Evolutionary conservation across 148 eudicot species (phyloP).

Genomic region (Rhododendron kiyosumense): DNA sequence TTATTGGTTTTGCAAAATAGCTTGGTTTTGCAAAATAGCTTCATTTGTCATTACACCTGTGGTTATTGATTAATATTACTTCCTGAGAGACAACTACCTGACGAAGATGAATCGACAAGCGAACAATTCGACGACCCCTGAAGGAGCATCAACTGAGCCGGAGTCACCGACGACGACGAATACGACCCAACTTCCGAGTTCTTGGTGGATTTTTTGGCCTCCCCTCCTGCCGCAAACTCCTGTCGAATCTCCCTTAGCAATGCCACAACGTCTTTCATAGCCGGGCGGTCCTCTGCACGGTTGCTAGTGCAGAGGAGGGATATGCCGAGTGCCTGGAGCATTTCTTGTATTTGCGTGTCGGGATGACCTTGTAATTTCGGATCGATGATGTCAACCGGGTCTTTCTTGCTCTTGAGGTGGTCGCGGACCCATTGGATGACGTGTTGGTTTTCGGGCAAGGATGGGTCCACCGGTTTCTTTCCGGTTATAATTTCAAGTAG

Average conservation of each 20-base stretch:
- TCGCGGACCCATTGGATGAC: conserved; percentile 80
- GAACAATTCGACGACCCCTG: conserved; percentile 62
- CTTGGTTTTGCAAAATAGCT: no score
- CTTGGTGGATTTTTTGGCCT: conserved; percentile 32
- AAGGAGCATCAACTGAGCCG: conserved; percentile 41
- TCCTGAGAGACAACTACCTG: conserved; percentile 30
- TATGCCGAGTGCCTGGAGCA: conserved; percentile 84
- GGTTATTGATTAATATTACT: conserved; percentile 15
- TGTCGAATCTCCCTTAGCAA: conserved; percentile 60
- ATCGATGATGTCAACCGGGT: conserved; percentile 66
- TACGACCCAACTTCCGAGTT: conserved; percentile 17
- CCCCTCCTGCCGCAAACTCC: conserved; percentile 33
- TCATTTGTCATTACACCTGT: neutral
- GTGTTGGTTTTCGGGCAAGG: conserved; percentile 55
- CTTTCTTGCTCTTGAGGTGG: conserved; percentile 59
- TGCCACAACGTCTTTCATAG: conserved; percentile 88
- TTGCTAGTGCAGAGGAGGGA: conserved; percentile 79
- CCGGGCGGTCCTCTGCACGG: conserved; percentile 71
- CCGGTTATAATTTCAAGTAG: conserved; percentile 74
- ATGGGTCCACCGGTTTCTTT: conserved; percentile 61
- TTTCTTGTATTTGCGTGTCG: conserved; percentile 77
- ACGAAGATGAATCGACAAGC: conserved; percentile 57
- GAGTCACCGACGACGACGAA: conserved; percentile 45
- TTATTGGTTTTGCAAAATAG: no score
- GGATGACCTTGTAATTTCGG: conserved; percentile 62